Evolutionary conservation across 176 grass and related monocot species (phyloP).

Genomic region (Aegilops speltoides): DNA sequence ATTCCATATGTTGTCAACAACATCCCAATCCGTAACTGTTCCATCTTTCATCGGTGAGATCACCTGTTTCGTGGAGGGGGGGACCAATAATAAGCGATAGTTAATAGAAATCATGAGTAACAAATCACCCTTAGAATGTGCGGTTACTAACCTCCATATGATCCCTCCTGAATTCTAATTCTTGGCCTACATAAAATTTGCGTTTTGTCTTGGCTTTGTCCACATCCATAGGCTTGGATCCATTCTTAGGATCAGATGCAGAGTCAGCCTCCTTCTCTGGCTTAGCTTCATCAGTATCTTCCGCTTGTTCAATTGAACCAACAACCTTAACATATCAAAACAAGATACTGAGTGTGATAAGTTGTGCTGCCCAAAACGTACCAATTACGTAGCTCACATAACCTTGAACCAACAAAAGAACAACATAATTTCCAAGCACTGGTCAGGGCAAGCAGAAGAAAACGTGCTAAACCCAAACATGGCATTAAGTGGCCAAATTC

Average conservation of each 20-base stretch:
- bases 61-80: constrained; percentile 50
- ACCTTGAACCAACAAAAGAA: not conserved
- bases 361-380: not conserved
- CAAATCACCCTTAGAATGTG: not conserved
- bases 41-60: constrained; percentile 96
- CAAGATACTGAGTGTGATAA: not conserved
- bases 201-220: constrained; percentile 78
- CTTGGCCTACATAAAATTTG: constrained; percentile 93
- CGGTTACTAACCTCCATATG: constrained; percentile 84
- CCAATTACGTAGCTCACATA: not conserved
- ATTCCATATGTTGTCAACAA: constrained; percentile 97
- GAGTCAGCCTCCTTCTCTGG: constrained; percentile 74
- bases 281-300: constrained; percentile 55
- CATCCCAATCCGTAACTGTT: constrained; percentile 91
- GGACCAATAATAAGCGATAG: constrained; percentile 26
- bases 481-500: not conserved
- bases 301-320: constrained; percentile 80
- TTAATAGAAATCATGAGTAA: constrained; percentile 13
- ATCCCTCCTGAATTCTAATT: constrained; percentile 89
- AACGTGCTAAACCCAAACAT: not conserved
- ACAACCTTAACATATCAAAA: constrained; percentile 66
- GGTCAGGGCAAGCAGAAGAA: not conserved
- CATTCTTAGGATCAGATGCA: constrained; percentile 71
- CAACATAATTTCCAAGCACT: not conserved
- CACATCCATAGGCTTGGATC: constrained; percentile 63